Evolutionary conservation across 352 stramenopile species (phyloP), one percentile per base, ranked within the genome.

Genomic region (Phytophthora aleatoria): DNA sequence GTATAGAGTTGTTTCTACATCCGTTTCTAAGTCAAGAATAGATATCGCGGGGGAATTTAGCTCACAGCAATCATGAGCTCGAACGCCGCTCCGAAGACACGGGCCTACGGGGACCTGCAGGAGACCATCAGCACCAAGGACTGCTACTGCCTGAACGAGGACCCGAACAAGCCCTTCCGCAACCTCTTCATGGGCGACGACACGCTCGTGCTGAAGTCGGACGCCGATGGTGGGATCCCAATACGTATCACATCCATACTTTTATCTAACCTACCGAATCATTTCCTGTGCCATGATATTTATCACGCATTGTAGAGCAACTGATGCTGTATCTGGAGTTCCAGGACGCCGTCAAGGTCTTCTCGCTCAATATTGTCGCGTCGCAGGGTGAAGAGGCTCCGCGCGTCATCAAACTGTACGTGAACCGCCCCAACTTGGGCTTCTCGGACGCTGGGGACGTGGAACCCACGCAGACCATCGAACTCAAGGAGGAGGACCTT

Each of bases 141-240:
- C 50, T 88, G 80, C 70, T 94, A 92, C 64, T 94, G 85, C 57
- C 69, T 94, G 27, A 94, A 94, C 44, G 85, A 92, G 57, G 73
- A 92, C 62, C 77, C 82, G 7, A 91, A 74, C 65, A 76, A 81
- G 31, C 73, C 79, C 41, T 91, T 90, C 68, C 62, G 63, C 49
- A 94, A 94, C 66, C 73, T 94, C 27, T 94, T 94, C 52, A 79
- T 87, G 30, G 80, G 85, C 50, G 83, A 94, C 70, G 80, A 81
- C 50, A 89, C 83, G 62, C 79, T 94, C 43, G 56, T 81, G 56
- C 74, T 94, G 54, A 86, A 92, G 69, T 92, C 83, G 26, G 85
- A 94, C 57, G 82, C 83, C 7, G 85, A 90, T 59, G 85, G 81
- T 90, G 56, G 12, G 45, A 54, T 15, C 16, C 24, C 24, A 24